Evolutionary conservation across 2,329 filamentous ascomycete genomes (phyloP).

Genomic region (Ustulina deusta): DNA sequence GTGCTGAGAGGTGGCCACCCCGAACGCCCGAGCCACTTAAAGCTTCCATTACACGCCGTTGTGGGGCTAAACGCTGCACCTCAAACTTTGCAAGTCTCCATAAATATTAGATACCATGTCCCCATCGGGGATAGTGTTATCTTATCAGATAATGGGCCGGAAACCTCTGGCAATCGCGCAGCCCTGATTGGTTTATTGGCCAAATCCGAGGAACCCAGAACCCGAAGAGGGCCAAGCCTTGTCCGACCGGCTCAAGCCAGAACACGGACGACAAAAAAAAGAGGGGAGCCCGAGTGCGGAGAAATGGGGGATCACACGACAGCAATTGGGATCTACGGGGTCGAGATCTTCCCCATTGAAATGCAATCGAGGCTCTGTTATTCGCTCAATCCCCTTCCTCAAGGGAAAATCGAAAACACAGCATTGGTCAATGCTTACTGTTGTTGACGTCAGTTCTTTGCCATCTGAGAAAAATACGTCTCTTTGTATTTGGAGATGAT

Average conservation of each 20-base stretch:
- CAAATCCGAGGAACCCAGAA: constrained; percentile 27
- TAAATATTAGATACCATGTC: constrained; percentile 23
- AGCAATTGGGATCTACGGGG: constrained; percentile 40
- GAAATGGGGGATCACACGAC: constrained; percentile 16
- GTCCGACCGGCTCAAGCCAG: constrained; percentile 12
- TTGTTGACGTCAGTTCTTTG: constrained; percentile 11
- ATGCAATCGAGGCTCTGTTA: constrained; percentile 10
- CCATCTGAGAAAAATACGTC: not conserved
- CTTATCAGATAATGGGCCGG: constrained; percentile 44
- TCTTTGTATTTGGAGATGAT: not conserved
- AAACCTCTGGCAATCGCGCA: constrained; percentile 28
- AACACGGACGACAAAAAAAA: constrained; percentile 11
- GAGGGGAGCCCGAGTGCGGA: constrained; percentile 37
- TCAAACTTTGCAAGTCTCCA: constrained; percentile 1
- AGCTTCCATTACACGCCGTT: constrained; percentile 17
- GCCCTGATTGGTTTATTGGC: constrained; percentile 47
- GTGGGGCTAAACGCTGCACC: constrained; percentile 19
- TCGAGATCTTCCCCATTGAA: constrained; percentile 33
- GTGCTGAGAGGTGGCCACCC: constrained; percentile 33
- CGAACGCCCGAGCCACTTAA: constrained; percentile 37
- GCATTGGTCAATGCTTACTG: constrained; percentile 32
- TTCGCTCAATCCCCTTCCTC: constrained; percentile 15
- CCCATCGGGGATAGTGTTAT: constrained; percentile 35
- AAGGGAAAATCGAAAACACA: not conserved
- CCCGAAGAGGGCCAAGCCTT: constrained; percentile 40